These are phyloP conservation scores for Pyrenophora tritici-repentis DNA, from an alignment of 2,329 filamentous ascomycete species.

Conservation along the genomic window DNA sequence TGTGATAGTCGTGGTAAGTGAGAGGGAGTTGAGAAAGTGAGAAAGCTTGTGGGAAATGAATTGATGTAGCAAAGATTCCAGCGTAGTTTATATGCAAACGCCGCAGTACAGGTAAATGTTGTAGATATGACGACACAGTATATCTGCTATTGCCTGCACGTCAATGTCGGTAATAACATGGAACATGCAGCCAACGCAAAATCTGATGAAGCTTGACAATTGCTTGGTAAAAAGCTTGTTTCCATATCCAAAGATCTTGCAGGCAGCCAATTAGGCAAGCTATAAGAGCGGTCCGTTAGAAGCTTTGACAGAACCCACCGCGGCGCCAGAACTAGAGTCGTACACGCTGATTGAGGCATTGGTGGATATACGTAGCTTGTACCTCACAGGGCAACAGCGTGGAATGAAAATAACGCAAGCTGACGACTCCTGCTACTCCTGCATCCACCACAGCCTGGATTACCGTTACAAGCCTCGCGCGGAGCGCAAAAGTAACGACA, in stretches of 20 bases:
- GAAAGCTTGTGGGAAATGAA: neutral
- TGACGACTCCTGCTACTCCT: neutral
- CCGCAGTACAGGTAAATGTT: conserved; percentile 5
- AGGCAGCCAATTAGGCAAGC: neutral
- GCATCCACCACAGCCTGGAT: neutral
- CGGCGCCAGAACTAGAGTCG: neutral
- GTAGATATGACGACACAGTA: conserved; percentile 20
- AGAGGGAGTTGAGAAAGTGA: neutral
- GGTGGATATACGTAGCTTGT: neutral
- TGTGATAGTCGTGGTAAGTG: conserved; percentile 4
- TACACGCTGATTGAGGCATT: neutral
- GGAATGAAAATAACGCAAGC: conserved; percentile 1
- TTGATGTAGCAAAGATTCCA: neutral
- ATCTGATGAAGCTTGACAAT: neutral
- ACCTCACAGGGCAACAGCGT: neutral
- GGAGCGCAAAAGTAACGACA: too few species aligned
- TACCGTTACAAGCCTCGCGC: neutral
- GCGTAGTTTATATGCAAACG: neutral
- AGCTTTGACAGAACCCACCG: neutral
- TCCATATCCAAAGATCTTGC: conserved; percentile 1
- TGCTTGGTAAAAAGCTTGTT: conserved; percentile 35
- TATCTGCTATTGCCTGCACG: conserved; percentile 3
- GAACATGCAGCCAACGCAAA: conserved; percentile 1
- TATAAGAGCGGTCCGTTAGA: too few species aligned
- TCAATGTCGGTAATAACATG: neutral